A percentile compares a stretch with the other conserved stretches of the same genome.
Evolutionary conservation across 441 rosid genomes (phyloP).

Genomic region (Euphorbia corollata): DNA sequence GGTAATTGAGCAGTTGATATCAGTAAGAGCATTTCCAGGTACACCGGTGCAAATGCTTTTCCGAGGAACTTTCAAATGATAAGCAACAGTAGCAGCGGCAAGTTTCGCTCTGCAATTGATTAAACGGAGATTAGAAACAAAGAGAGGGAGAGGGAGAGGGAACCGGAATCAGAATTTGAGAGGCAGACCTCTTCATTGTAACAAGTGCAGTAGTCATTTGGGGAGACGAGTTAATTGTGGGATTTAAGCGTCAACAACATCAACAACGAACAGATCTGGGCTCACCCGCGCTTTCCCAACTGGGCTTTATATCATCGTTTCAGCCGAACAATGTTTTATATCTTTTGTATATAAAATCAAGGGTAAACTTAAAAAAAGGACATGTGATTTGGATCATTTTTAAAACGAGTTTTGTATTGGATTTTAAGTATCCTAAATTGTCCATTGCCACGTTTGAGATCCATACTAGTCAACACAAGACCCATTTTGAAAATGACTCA

Average conservation of each 20-base stretch:
- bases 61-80: conserved; percentile 25
- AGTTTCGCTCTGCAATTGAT: conserved; percentile 32
- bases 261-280: not conserved
- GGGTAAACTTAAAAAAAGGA: too few relatives aligned
- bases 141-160: not conserved
- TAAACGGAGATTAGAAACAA: not conserved
- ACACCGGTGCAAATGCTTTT: conserved; percentile 31
- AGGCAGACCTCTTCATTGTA: conserved; percentile 24
- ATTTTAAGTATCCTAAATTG: too few relatives aligned
- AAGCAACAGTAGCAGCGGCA: conserved; percentile 18
- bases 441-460: too few relatives aligned
- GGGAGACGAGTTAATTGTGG: not conserved
- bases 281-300: not conserved
- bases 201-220: conserved; percentile 2
- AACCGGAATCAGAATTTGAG: not conserved
- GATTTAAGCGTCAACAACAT: not conserved
- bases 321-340: too few relatives aligned
- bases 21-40: conserved; percentile 19
- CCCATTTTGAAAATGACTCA: too few relatives aligned
- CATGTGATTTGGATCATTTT: too few relatives aligned
- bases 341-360: too few relatives aligned
- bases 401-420: too few relatives aligned
- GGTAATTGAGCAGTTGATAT: conserved; percentile 15
- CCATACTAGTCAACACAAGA: too few relatives aligned
- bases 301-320: not conserved